Conservation (phyloP, 768 basidiomycete genomes). For the Dictyophora rubrovolvata region DNA sequence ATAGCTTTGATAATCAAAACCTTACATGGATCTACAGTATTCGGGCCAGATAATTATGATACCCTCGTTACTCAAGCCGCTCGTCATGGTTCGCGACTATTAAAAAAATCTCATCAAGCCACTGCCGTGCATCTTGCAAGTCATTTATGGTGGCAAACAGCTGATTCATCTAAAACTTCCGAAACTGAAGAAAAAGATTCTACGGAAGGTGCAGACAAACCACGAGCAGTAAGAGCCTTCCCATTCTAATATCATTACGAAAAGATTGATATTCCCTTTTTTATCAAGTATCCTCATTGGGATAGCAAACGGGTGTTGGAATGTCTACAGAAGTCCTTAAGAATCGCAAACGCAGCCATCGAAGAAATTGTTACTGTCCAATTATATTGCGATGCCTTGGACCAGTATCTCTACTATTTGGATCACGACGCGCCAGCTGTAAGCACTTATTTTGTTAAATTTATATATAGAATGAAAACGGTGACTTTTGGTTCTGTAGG, state of each 20-base stretch:
- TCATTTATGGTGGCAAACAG: conserved; percentile 97
- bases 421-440: conserved; percentile 90
- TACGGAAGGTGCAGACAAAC: conserved; percentile 20
- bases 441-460: conserved; percentile 22
- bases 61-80: conserved; percentile 99
- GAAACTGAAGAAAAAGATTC: conserved; percentile 34
- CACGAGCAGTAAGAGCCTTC: conserved; percentile 44
- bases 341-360: conserved; percentile 92
- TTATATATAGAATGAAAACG: not conserved
- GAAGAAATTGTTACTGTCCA: conserved; percentile 97
- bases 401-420: conserved; percentile 93
- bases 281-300: conserved; percentile 63
- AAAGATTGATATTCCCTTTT: not conserved
- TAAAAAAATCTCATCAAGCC: conserved; percentile 98
- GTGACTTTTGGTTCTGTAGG: conserved; percentile 30
- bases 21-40: conserved; percentile 81
- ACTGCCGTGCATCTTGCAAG: conserved; percentile 91
- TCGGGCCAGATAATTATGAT: conserved; percentile 91
- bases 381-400: conserved; percentile 91
- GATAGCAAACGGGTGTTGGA: conserved; percentile 97
- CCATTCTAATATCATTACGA: not conserved
- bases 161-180: conserved; percentile 25
- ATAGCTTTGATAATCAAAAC: conserved; percentile 93
- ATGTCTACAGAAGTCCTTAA: conserved; percentile 91
- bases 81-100: conserved; percentile 84